A percentile compares a stretch with the other conserved stretches of the same genome.
These are phyloP conservation scores for Kwoniella dendrophila DNA, from an alignment of 768 basidiomycete genomes.

Conservation along the genomic window DNA sequence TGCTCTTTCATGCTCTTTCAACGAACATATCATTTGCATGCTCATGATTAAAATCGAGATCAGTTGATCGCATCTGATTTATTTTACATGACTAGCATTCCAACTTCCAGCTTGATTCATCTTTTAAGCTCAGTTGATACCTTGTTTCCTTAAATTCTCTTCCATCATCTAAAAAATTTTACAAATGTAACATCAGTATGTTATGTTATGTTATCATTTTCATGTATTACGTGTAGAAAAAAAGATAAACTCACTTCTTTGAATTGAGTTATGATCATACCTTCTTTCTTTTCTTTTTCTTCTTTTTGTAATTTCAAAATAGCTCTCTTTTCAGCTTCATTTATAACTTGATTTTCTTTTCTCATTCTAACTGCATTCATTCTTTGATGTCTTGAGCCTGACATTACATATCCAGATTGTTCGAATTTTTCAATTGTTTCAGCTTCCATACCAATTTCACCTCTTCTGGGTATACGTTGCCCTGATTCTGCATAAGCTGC, in stretches of 20 bases:
- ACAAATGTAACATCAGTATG: background rate
- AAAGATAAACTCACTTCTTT: conserved; percentile 14
- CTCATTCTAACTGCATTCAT: conserved; percentile 99
- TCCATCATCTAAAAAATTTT: conserved; percentile 41
- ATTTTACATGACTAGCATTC: background rate
- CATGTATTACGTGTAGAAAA: background rate
- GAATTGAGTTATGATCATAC: conserved; percentile 72
- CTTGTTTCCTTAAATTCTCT: conserved; percentile 33
- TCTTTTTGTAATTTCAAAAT: conserved; percentile 93
- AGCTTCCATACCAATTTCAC: conserved; percentile 92
- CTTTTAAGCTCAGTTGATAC: conserved; percentile 16
- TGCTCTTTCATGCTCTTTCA: too few species aligned
- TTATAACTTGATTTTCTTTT: conserved; percentile 99
- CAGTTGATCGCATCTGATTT: too few species aligned
- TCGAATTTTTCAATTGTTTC: conserved; percentile 87
- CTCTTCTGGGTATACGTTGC: conserved; percentile 94
- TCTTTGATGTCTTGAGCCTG: conserved; percentile 85
- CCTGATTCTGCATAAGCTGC: conserved; percentile 87
- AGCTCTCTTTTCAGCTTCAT: conserved; percentile 95
- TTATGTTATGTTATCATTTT: background rate
- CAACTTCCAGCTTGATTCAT: too few species aligned
- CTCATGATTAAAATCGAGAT: too few species aligned
- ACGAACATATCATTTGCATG: too few species aligned
- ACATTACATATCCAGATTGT: conserved; percentile 94
- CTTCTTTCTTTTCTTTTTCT: conserved; percentile 87